These are phyloP conservation scores for Glutinoglossum americanum DNA, from an alignment of 495 filamentous ascomycete species.

Conservation along the genomic window DNA sequence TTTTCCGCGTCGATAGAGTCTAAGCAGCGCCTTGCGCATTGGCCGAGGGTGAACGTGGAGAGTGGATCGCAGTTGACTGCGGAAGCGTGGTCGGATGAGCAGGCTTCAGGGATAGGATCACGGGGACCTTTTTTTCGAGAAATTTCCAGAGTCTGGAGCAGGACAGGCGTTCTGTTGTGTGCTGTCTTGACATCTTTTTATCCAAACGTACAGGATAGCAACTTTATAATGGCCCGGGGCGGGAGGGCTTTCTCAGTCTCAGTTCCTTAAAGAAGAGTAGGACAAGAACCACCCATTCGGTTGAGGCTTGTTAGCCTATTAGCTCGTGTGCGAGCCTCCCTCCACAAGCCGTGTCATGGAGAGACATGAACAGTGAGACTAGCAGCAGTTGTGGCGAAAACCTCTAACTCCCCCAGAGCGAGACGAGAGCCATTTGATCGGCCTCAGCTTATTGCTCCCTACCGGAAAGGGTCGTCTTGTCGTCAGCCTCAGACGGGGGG, in stretches of 20 bases:
- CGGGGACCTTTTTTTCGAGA: neutral
- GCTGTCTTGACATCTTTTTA: neutral
- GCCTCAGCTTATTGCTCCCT: neutral
- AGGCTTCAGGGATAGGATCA: constrained; percentile 1
- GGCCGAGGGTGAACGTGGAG: neutral
- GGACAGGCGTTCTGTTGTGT: neutral
- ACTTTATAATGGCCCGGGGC: neutral
- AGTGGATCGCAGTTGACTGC: neutral
- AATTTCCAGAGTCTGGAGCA: neutral
- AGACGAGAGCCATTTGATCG: neutral
- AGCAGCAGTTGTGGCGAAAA: neutral
- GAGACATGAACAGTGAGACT: neutral
- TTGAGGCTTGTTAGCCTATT: neutral
- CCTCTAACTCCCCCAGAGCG: neutral
- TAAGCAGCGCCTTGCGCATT: neutral
- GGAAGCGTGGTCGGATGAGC: neutral
- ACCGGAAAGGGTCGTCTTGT: neutral
- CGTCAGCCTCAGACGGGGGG: neutral
- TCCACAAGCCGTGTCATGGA: neutral
- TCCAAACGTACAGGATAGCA: neutral
- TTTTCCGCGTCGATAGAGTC: neutral
- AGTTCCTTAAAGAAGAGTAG: neutral
- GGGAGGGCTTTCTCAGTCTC: neutral
- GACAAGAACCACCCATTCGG: neutral
- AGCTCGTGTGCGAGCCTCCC: neutral